phyloP scores from a whole-genome alignment of 2,329 filamentous ascomycete genomes.

The Colletotrichum limetticola region DNA sequence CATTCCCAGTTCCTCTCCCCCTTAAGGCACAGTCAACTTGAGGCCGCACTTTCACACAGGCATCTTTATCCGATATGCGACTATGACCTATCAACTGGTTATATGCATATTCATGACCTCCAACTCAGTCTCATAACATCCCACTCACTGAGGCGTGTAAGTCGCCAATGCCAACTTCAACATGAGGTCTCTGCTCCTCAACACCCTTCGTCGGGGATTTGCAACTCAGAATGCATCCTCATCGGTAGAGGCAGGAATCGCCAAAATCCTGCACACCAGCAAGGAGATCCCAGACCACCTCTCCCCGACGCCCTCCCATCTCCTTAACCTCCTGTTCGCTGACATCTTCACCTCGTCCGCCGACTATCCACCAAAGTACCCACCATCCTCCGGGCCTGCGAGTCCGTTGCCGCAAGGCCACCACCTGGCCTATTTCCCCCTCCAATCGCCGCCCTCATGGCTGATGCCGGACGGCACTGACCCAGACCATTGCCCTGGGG shows the following conservation, averaged over 20 bases:
- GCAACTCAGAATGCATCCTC: conserved; percentile 10
- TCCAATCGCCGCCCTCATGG: conserved; percentile 67
- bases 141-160: conserved; percentile 10
- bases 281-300: conserved; percentile 57
- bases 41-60: not conserved
- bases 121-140: not conserved
- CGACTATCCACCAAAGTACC: conserved; percentile 24
- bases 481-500: conserved; percentile 77
- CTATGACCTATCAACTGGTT: not conserved
- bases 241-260: conserved; percentile 10
- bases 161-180: conserved; percentile 4
- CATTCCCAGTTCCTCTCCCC: not conserved
- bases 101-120: not conserved
- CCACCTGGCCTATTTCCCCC: conserved; percentile 90
- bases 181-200: conserved; percentile 11
- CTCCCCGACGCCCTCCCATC: conserved; percentile 70
- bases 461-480: conserved; percentile 90
- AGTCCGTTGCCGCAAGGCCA: conserved; percentile 70
- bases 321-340: conserved; percentile 71
- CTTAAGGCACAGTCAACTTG: not conserved
- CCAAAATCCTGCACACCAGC: conserved; percentile 27
- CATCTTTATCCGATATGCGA: conserved; percentile 4
- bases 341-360: conserved; percentile 57
- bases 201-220: not conserved
- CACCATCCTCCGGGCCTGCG: conserved; percentile 7